These are phyloP conservation scores for Fusarium sp. DNA, from an alignment of 2,329 filamentous ascomycete genomes.

Conservation along the genomic window DNA sequence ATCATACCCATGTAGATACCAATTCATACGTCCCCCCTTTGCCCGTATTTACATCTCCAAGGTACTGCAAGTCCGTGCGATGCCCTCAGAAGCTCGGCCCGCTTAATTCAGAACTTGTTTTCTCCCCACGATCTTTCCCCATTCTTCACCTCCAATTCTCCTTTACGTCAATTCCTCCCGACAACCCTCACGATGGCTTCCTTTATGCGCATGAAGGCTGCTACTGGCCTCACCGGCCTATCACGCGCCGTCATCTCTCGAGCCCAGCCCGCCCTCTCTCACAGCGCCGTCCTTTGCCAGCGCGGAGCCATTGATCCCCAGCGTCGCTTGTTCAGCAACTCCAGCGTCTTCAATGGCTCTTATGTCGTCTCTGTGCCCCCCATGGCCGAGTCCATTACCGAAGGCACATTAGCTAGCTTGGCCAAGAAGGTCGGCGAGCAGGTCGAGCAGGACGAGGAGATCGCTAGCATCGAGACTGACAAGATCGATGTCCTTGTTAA, in stretches of 20 bases:
- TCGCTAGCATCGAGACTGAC: slow-evolving; percentile 54
- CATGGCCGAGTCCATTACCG: slow-evolving; percentile 54
- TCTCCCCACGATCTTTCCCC: slow-evolving; percentile 24
- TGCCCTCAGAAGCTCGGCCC: slow-evolving; percentile 37
- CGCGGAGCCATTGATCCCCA: slow-evolving; percentile 42
- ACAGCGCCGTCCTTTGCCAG: slow-evolving; percentile 44
- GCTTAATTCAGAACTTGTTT: slow-evolving; percentile 41
- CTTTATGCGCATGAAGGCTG: slow-evolving; percentile 43
- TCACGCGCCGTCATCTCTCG: slow-evolving; percentile 36
- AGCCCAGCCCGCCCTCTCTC: slow-evolving; percentile 32
- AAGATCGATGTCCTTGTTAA: slow-evolving; percentile 54
- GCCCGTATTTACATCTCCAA: slow-evolving; percentile 9
- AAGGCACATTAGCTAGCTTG: slow-evolving; percentile 49
- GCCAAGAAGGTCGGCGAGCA: slow-evolving; percentile 51
- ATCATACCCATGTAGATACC: background rate
- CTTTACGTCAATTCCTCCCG: background rate
- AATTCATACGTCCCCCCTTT: background rate
- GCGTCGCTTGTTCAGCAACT: slow-evolving; percentile 44
- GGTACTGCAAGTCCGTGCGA: slow-evolving; percentile 41
- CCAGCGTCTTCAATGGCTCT: slow-evolving; percentile 40
- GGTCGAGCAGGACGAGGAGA: slow-evolving; percentile 52
- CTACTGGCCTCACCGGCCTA: slow-evolving; percentile 39
- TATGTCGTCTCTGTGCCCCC: slow-evolving; percentile 49
- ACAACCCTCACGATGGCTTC: slow-evolving; percentile 42
- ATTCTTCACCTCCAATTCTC: slow-evolving; percentile 6